Evolutionary conservation across 805 yeast genomes (phyloP).

Genomic region (Candida dendrica): DNA sequence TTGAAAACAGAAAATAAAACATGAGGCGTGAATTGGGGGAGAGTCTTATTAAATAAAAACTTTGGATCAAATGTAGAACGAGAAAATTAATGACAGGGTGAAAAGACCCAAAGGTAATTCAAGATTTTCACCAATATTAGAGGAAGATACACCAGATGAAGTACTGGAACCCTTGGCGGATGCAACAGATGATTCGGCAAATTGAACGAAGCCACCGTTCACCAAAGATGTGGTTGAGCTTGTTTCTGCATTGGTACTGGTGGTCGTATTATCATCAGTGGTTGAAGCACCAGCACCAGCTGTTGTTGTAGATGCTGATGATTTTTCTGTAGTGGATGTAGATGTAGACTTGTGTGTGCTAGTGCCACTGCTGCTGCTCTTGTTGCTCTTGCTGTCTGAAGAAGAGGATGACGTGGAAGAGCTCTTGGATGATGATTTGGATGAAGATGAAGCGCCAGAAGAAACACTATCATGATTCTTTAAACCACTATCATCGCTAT

Average conservation of each 20-base stretch:
- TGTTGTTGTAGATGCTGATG: background rate
- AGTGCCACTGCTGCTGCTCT: slow-evolving; percentile 1
- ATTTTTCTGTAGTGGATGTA: slow-evolving; percentile 4
- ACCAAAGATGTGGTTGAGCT: background rate
- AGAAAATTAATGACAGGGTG: background rate
- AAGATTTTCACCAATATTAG: background rate
- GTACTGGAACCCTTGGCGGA: background rate
- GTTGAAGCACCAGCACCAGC: slow-evolving; percentile 3
- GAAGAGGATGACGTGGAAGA: background rate
- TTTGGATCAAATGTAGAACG: too few species aligned
- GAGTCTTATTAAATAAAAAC: background rate
- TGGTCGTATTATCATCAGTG: background rate
- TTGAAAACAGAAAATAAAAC: too few species aligned
- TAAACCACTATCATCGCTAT: slow-evolving; percentile 58
- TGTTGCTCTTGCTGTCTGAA: background rate
- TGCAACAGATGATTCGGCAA: background rate
- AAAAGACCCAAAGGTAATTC: background rate
- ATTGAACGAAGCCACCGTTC: slow-evolving; percentile 3
- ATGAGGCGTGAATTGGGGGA: background rate
- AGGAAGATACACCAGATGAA: background rate
- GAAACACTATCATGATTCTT: slow-evolving; percentile 36
- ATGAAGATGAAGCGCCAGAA: slow-evolving; percentile 12
- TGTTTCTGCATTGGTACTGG: background rate
- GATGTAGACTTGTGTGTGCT: slow-evolving; percentile 5
- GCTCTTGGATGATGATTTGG: slow-evolving; percentile 6